These are phyloP conservation scores for Cicer cuneatum DNA, from an alignment of 306 rosid species.

Conservation along the genomic window DNA sequence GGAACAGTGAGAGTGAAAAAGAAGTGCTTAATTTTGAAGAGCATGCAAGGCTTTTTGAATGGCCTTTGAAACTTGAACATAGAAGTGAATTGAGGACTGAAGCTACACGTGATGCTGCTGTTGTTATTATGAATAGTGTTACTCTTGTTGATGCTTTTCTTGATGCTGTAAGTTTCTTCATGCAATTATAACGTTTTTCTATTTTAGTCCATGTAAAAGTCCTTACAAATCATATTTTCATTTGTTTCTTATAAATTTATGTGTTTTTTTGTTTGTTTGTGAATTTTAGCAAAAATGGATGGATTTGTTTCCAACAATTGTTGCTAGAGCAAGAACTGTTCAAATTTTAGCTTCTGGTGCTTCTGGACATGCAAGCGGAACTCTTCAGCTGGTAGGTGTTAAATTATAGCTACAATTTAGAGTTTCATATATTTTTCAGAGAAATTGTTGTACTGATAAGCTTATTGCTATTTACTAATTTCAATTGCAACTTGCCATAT, in stretches of 20 bases:
- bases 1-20: constrained; percentile 55
- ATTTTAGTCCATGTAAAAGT: too few relatives aligned
- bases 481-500: not conserved
- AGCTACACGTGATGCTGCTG: constrained; percentile 73
- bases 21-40: constrained; percentile 80
- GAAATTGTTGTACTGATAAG: not conserved
- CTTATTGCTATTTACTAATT: not conserved
- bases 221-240: not conserved
- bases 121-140: constrained; percentile 95
- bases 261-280: not conserved
- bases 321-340: constrained; percentile 82
- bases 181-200: too few relatives aligned
- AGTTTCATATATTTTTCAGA: not conserved
- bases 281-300: constrained; percentile 76
- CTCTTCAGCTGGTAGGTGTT: constrained; percentile 82
- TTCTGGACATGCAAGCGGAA: constrained; percentile 79
- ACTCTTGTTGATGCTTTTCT: constrained; percentile 92
- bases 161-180: constrained; percentile 86
- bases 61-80: constrained; percentile 66
- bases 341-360: constrained; percentile 79
- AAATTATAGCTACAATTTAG: not conserved
- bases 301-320: constrained; percentile 91
- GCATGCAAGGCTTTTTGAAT: constrained; percentile 65
- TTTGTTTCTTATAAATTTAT: constrained; percentile 6
- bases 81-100: constrained; percentile 66